These are phyloP conservation scores for Mycena filopes DNA, from an alignment of 768 basidiomycete species.

Conservation along the genomic window DNA sequence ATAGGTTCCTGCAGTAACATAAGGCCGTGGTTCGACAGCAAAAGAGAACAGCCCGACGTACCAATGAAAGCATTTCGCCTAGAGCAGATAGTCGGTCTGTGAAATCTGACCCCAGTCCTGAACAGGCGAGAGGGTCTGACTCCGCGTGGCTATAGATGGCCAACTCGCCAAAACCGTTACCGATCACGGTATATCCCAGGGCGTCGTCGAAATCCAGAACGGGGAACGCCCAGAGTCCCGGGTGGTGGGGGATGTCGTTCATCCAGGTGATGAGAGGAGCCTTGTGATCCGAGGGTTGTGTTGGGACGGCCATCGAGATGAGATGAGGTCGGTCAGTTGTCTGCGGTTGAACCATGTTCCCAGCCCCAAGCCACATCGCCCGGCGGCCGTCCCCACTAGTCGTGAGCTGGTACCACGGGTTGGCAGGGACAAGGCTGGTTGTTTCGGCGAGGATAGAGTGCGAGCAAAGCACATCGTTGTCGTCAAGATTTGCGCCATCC, in stretches of 20 bases:
- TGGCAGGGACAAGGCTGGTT: background rate
- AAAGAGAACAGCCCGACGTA: too few species aligned
- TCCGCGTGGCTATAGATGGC: conserved; percentile 9
- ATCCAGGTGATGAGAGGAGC: background rate
- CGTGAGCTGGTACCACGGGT: background rate
- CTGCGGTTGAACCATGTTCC: fast-evolving
- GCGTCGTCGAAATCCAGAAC: conserved; percentile 21
- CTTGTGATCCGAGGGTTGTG: background rate
- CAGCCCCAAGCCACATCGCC: background rate
- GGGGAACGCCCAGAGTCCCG: conserved; percentile 21
- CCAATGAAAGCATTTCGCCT: too few species aligned
- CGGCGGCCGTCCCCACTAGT: background rate
- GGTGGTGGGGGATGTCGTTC: background rate
- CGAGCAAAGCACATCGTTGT: background rate
- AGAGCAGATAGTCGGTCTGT: background rate
- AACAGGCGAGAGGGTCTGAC: background rate
- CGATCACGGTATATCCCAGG: conserved; percentile 19
- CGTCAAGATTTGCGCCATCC: background rate
- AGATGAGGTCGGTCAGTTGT: background rate
- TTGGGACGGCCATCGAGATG: background rate
- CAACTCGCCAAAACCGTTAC: conserved; percentile 27
- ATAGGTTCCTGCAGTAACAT: too few species aligned
- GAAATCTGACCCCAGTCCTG: background rate
- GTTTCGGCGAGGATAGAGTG: background rate
- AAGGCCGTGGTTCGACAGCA: too few species aligned